Base-by-base conservation (phyloP, 208 protist species). In the Trypanosoma mega region DNA sequence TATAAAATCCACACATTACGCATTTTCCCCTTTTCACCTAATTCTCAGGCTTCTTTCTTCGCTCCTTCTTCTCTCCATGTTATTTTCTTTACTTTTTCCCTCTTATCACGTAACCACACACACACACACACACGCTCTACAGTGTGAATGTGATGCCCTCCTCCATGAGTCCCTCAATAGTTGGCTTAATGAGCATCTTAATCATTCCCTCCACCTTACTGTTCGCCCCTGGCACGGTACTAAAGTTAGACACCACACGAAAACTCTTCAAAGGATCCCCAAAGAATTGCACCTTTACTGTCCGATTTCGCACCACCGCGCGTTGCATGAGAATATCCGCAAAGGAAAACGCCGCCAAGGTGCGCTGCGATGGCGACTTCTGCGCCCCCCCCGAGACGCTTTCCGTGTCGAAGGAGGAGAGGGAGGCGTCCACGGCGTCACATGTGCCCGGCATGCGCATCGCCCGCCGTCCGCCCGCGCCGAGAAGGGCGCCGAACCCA, bases 231-330 rank as follows among this genome's bases (percentile, higher is more conserved):
- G 72, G 85, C 7, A 95, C 84, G 6, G 81, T 76, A 34, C 62
- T 73, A 43, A 95, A 91, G 56, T 95, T 95, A 26, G 85, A 88
- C 20, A 74, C 60, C 26, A 95, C 80, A 55, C 63, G 67, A 58
- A 92, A 91, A 55, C 47, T 77, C 60, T 91, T 92, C n/a, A 95
- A 56, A 16, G 89, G 89, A 41, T 95, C 80, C 8, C 78, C 85
- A 66, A 95, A 95, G 9, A 90, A 68, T 73, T 95, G 89, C 37
- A 90, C 55, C 60, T 86, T 88, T 16, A 94, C 30, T n/a, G 52
- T 56, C 6, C 82, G 74, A 39, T 58, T 74, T 50, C 55, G 69
- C 27, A 94, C 82, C 1, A 65, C 39, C 16, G 74, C 74, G 29
- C 77, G 76, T 31, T 81, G 74, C 16, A 43, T 65, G 5, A 79